These are phyloP conservation scores for Mycena filopes DNA, from an alignment of 768 basidiomycete species.

Conservation along the genomic window DNA sequence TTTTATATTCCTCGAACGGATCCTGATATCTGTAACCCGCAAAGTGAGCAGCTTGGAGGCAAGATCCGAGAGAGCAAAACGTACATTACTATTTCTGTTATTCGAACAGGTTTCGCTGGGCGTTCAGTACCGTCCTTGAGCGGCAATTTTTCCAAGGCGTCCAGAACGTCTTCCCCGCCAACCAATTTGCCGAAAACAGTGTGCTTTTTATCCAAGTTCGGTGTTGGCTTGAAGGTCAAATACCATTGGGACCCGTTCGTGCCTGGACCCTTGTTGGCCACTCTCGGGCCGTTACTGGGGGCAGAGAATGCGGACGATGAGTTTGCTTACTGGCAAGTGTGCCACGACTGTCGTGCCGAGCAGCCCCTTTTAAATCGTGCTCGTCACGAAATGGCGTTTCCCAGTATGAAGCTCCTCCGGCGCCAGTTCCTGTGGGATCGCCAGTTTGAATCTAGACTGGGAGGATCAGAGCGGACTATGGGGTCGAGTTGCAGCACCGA, in stretches of 20 bases:
- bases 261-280: conserved; percentile 95
- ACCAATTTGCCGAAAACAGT: conserved; percentile 98
- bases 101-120: conserved; percentile 85
- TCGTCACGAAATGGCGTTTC: conserved; percentile 97
- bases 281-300: too few relatives aligned
- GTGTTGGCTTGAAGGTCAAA: conserved; percentile 84
- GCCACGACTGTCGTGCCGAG: conserved; percentile 87
- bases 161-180: conserved; percentile 91
- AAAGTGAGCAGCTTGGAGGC: neutral
- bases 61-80: conserved; percentile 41
- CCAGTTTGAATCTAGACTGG: conserved; percentile 91
- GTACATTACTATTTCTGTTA: conserved; percentile 88
- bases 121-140: conserved; percentile 88
- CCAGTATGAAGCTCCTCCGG: conserved; percentile 94
- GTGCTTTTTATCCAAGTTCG: conserved; percentile 92
- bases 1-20: conserved; percentile 94
- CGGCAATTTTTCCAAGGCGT: conserved; percentile 84
- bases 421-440: conserved; percentile 95
- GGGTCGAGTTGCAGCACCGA: conserved; percentile 44
- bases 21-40: conserved; percentile 78
- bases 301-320: too few relatives aligned
- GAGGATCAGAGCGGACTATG: neutral
- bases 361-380: conserved; percentile 87
- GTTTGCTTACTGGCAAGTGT: conserved; percentile 86
- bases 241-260: conserved; percentile 96